phyloP scores from a whole-genome alignment of 2,329 filamentous ascomycete species.

The Fusarium sambucinum region DNA sequence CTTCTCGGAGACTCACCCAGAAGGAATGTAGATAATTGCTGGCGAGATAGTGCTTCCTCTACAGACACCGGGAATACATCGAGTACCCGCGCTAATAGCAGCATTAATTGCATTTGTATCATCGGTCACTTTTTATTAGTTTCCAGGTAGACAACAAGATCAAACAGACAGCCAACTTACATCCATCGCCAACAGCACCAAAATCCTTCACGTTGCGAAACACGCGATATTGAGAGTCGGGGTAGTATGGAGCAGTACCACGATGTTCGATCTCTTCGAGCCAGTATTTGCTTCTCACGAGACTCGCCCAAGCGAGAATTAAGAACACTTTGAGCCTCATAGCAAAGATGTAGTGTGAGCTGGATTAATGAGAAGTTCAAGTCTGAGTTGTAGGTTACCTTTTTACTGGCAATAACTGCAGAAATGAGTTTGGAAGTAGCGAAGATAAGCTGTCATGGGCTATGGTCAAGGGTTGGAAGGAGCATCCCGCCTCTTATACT shows the following conservation, averaged over 20 bases:
- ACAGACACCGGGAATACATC: conserved; percentile 45
- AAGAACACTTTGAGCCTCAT: conserved; percentile 41
- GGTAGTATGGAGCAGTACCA: conserved; percentile 48
- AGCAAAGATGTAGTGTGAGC: neutral
- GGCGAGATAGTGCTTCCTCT: conserved; percentile 53
- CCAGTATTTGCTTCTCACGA: conserved; percentile 41
- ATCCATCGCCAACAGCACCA: conserved; percentile 49
- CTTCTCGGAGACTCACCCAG: conserved; percentile 50
- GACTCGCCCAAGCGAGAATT: conserved; percentile 24
- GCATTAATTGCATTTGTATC: conserved; percentile 49
- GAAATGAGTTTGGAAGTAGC: neutral
- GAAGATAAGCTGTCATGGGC: neutral
- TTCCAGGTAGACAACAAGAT: neutral
- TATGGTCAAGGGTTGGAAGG: conserved; percentile 9
- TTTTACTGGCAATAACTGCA: neutral
- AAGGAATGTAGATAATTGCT: conserved; percentile 55
- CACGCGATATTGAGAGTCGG: conserved; percentile 46
- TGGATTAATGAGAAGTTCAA: neutral
- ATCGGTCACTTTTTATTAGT: conserved; percentile 40
- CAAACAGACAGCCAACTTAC: conserved; percentile 20
- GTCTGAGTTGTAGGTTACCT: neutral
- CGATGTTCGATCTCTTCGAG: conserved; percentile 48
- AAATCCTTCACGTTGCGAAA: conserved; percentile 52
- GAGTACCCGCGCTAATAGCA: conserved; percentile 44
- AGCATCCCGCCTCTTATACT: neutral